A percentile compares a stretch with the other conserved stretches of the same genome.
Evolutionary conservation across 768 basidiomycete species (phyloP).

Genomic region (Phlebiopsis flavidoalba): DNA sequence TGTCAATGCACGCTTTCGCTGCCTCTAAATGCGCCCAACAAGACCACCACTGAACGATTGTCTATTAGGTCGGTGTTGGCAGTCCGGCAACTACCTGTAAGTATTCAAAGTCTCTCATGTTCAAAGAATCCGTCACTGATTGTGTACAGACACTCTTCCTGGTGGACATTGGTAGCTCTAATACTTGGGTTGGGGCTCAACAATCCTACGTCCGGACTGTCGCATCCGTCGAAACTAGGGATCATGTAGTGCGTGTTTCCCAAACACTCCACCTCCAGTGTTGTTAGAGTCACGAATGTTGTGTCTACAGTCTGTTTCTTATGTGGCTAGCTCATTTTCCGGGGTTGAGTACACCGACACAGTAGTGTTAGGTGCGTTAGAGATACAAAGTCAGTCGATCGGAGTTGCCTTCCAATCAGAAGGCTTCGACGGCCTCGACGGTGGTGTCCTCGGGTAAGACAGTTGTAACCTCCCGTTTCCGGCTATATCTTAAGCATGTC

Average conservation of each 20-base stretch:
- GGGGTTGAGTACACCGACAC: conserved; percentile 37
- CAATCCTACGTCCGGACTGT: conserved; percentile 41
- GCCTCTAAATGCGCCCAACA: background rate
- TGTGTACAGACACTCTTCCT: conserved; percentile 42
- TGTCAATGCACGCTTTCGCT: conserved; percentile 16
- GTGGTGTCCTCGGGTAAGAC: conserved; percentile 53
- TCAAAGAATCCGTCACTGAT: background rate
- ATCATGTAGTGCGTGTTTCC: conserved; percentile 40
- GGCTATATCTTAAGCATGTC: background rate
- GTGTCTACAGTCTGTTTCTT: conserved; percentile 14
- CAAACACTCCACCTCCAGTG: background rate
- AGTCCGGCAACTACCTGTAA: conserved; percentile 20
- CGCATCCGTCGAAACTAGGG: conserved; percentile 41
- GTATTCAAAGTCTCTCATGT: background rate
- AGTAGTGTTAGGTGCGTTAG: conserved; percentile 50
- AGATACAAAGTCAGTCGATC: conserved; percentile 52
- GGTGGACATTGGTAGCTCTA: conserved; percentile 65
- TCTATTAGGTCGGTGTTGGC: conserved; percentile 20
- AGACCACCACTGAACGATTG: too few species aligned
- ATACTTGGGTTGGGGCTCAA: conserved; percentile 64
- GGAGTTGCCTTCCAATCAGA: conserved; percentile 47
- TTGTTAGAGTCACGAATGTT: background rate
- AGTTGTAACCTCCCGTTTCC: background rate
- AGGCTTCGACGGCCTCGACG: conserved; percentile 48
- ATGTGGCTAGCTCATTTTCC: conserved; percentile 15